A percentile compares a stretch with the other conserved stretches of the same genome.
phyloP scores from a whole-genome alignment of 2,329 filamentous ascomycete genomes.

The Blumeria graminis region DNA sequence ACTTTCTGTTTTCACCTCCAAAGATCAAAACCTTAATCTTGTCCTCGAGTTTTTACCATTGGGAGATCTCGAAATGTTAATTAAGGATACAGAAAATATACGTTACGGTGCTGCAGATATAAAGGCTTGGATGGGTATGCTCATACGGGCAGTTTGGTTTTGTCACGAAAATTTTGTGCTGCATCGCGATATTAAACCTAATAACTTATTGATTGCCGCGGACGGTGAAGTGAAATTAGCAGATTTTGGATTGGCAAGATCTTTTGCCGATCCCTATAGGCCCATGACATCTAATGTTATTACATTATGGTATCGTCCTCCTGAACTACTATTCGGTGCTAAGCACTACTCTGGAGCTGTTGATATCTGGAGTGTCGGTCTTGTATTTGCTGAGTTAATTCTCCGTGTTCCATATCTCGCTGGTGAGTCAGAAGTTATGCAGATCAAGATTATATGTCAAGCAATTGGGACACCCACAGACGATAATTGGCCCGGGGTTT shows the following conservation, averaged over 20 bases:
- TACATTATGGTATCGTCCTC: conserved; percentile 88
- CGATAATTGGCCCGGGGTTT: conserved; percentile 86
- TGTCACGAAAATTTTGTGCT: conserved; percentile 87
- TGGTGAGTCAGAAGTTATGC: conserved; percentile 64
- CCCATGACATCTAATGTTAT: conserved; percentile 89
- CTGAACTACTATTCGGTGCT: conserved; percentile 79
- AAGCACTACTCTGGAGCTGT: conserved; percentile 75
- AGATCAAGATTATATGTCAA: conserved; percentile 63
- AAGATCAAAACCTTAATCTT: conserved; percentile 87
- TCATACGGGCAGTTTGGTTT: conserved; percentile 81
- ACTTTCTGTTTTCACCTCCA: conserved; percentile 80
- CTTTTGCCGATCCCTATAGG: conserved; percentile 68
- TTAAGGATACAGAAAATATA: conserved; percentile 56
- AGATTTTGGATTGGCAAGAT: conserved; percentile 85
- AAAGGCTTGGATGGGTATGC: conserved; percentile 97
- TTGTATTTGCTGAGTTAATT: conserved; percentile 80
- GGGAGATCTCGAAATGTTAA: conserved; percentile 88
- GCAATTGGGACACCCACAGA: conserved; percentile 78
- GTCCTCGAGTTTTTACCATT: conserved; percentile 83
- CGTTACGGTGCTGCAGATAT: conserved; percentile 74
- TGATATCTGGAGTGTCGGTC: conserved; percentile 82
- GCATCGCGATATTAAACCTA: conserved; percentile 96
- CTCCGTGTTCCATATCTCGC: conserved; percentile 63
- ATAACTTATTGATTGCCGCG: conserved; percentile 84
- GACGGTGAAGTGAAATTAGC: conserved; percentile 88